A percentile compares a stretch with the other conserved stretches of the same genome.
phyloP scores from a whole-genome alignment of 208 protist genomes.

The Acanthamoeba healyi region DNA sequence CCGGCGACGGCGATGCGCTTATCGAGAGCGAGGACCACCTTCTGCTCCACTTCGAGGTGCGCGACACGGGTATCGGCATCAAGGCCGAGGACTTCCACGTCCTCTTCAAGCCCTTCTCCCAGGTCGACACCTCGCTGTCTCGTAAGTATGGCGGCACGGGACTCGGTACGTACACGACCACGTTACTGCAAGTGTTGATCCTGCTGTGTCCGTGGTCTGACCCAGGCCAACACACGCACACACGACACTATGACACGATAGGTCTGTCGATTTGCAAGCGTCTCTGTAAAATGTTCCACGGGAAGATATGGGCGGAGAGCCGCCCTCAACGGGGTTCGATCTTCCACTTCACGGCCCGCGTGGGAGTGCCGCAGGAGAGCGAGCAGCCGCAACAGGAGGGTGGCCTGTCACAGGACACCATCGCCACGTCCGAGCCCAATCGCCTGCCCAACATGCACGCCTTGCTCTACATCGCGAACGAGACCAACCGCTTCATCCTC shows the following conservation, averaged over 20 bases:
- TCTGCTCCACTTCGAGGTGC: background rate
- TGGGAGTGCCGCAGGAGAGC: background rate
- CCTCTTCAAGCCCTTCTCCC: slow-evolving; percentile 45
- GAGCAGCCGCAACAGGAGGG: background rate
- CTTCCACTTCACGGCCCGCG: background rate
- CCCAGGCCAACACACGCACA: too few species aligned
- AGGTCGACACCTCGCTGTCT: background rate
- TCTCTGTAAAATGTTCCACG: background rate
- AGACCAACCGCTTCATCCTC: slow-evolving; percentile 45
- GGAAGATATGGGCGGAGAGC: slow-evolving; percentile 4
- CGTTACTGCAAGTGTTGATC: background rate
- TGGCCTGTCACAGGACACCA: background rate
- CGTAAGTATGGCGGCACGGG: background rate
- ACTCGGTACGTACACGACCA: background rate
- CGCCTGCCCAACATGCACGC: slow-evolving; percentile 19
- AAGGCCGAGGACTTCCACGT: background rate
- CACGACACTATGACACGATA: background rate
- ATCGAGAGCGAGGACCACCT: background rate
- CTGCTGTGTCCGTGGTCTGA: too few species aligned
- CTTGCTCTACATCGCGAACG: slow-evolving; percentile 21
- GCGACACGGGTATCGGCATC: background rate
- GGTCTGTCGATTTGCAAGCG: slow-evolving; percentile 12
- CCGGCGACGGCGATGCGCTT: background rate
- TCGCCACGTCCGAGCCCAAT: background rate
- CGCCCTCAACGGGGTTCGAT: background rate